Percentiles rank a stretch among this genome's conserved stretches.
phyloP scores from a whole-genome alignment of 441 rosid species.

The Syzygium syzygioides region DNA sequence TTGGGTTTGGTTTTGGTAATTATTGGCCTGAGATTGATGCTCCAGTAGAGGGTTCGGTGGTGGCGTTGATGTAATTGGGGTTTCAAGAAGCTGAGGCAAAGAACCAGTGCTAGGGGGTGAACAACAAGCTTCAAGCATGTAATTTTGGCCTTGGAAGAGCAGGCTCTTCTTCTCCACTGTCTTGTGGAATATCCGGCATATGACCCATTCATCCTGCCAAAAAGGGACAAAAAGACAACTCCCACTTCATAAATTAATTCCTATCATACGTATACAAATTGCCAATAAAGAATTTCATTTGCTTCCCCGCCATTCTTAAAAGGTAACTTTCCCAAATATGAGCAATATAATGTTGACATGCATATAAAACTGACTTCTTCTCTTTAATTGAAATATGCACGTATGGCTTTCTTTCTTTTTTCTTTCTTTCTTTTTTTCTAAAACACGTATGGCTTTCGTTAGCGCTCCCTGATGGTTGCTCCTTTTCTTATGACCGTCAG shows the following conservation, averaged over 20 bases:
- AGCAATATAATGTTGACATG: background rate
- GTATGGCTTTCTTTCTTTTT: no score
- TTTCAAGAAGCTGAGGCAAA: constrained; percentile 42
- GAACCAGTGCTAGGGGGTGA: constrained; percentile 14
- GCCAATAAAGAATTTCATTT: background rate
- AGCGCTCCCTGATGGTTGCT: background rate
- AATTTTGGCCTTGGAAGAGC: constrained; percentile 29
- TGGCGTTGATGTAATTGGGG: constrained; percentile 17
- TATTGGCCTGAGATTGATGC: constrained; percentile 18
- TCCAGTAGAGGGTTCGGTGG: constrained; percentile 14
- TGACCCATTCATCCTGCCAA: constrained; percentile 93
- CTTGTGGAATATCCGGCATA: constrained; percentile 84
- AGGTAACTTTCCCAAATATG: background rate
- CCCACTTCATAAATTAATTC: constrained; percentile 19
- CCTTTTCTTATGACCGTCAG: background rate
- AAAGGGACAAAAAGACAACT: constrained; percentile 3
- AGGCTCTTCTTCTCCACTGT: constrained; percentile 46
- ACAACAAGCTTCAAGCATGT: constrained; percentile 13
- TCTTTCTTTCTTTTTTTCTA: no score
- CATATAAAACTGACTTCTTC: background rate
- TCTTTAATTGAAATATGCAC: background rate
- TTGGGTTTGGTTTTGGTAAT: constrained; percentile 6
- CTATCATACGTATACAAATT: background rate
- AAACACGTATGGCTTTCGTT: background rate
- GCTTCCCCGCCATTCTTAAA: background rate